Evolutionary conservation across 768 basidiomycete species (phyloP).

Genomic region (Collybia mongolica): DNA sequence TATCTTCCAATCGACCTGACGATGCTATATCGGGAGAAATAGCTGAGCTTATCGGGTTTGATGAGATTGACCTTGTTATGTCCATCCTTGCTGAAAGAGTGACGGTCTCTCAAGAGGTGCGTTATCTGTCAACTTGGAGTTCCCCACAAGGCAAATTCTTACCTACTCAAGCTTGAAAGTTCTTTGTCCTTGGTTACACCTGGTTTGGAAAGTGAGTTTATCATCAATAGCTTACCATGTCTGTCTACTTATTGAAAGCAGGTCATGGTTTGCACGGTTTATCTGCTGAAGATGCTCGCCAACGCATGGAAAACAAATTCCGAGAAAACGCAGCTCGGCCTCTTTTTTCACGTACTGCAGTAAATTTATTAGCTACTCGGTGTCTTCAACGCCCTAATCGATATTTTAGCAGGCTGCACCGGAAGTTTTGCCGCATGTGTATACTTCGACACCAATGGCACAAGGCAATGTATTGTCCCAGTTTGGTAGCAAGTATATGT

Average conservation of each 20-base stretch:
- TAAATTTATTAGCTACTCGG: constrained; percentile 24
- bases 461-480: constrained; percentile 70
- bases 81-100: constrained; percentile 63
- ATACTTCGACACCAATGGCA: constrained; percentile 59
- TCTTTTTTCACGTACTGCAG: constrained; percentile 56
- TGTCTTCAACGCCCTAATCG: background rate
- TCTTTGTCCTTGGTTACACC: background rate
- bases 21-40: constrained; percentile 80
- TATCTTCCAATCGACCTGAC: constrained; percentile 51
- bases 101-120: constrained; percentile 48
- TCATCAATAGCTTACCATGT: background rate
- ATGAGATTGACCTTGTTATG: constrained; percentile 76
- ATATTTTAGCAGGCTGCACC: constrained; percentile 44
- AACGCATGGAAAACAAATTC: constrained; percentile 61
- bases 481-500: constrained; percentile 71
- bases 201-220: background rate
- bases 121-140: background rate
- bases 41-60: constrained; percentile 80
- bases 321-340: constrained; percentile 64
- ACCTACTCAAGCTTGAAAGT: no score
- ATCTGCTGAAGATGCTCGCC: constrained; percentile 49
- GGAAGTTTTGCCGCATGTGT: constrained; percentile 85
- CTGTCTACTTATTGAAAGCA: background rate
- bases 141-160: no score
- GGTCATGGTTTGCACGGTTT: constrained; percentile 13